A percentile compares a stretch with the other conserved stretches of the same genome.
Conservation (phyloP, 805 yeast genomes). For the Starmerella potacharoeniae region DNA sequence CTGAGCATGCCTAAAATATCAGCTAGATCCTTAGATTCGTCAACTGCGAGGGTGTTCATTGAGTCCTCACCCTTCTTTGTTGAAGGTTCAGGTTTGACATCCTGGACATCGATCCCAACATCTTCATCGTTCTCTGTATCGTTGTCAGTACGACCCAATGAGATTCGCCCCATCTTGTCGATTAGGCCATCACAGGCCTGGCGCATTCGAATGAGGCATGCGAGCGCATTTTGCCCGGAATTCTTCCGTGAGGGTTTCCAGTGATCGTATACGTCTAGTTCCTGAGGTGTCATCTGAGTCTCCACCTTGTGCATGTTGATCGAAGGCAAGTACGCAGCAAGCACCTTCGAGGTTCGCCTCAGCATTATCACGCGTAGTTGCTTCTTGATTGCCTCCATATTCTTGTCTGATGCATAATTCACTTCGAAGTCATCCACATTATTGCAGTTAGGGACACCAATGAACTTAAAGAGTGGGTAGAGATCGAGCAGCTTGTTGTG, state of each 20-base stretch:
- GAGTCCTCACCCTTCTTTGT: background rate
- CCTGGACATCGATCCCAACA: background rate
- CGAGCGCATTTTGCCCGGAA: background rate
- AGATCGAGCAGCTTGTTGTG: constrained; percentile 47
- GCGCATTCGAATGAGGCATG: constrained; percentile 14
- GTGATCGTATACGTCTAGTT: background rate
- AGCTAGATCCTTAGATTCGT: constrained; percentile 9
- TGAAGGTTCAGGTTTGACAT: background rate
- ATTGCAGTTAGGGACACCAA: constrained; percentile 18
- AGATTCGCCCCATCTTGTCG: background rate
- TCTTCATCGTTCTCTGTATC: background rate
- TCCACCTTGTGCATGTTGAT: background rate
- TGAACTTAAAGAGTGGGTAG: constrained; percentile 39
- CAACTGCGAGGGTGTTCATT: background rate
- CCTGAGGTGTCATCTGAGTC: constrained; percentile 1
- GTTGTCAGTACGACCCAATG: background rate
- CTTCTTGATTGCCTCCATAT: constrained; percentile 23
- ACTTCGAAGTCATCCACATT: background rate
- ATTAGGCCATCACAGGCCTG: constrained; percentile 16
- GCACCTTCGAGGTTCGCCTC: constrained; percentile 36
- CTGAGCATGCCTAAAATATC: background rate
- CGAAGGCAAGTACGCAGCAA: constrained; percentile 22
- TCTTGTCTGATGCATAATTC: constrained; percentile 1
- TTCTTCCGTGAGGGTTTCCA: background rate
- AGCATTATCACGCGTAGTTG: constrained; percentile 33